Conservation (phyloP, 768 basidiomycete species). For the Pulveroboletus sp. region DNA sequence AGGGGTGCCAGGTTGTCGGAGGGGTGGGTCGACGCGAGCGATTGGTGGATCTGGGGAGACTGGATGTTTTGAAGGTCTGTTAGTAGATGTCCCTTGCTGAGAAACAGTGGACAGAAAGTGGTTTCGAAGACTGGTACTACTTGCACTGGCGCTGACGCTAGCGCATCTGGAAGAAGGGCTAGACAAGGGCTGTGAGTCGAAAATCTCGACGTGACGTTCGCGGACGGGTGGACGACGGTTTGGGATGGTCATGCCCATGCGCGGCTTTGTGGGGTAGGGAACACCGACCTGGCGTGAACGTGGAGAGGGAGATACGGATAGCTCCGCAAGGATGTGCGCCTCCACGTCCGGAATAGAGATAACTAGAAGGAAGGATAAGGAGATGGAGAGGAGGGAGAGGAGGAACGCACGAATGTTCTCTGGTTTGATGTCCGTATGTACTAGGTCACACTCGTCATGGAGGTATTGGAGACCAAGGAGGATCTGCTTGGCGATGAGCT, state of each 20-base stretch:
- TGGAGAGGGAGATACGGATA: constrained; percentile 63
- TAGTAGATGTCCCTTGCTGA: constrained; percentile 15
- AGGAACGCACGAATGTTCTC: constrained; percentile 84
- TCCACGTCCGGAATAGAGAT: constrained; percentile 82
- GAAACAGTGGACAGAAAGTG: constrained; percentile 13
- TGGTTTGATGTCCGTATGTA: constrained; percentile 92
- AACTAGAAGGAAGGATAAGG: constrained; percentile 41
- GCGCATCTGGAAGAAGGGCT: constrained; percentile 42
- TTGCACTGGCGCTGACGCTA: constrained; percentile 30
- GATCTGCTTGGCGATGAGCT: constrained; percentile 81
- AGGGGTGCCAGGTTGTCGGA: constrained; percentile 35
- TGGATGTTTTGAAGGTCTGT: constrained; percentile 19
- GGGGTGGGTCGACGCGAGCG: constrained; percentile 7
- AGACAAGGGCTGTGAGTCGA: constrained; percentile 74
- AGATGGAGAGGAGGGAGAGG: constrained; percentile 21
- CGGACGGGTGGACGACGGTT: constrained; percentile 43
- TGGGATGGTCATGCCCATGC: constrained; percentile 59
- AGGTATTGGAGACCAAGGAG: constrained; percentile 88
- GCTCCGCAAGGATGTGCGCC: constrained; percentile 64
- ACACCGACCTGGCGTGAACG: constrained; percentile 80
- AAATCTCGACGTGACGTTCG: constrained; percentile 72
- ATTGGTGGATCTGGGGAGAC: constrained; percentile 3
- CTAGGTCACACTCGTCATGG: constrained; percentile 87
- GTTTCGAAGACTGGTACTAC: constrained; percentile 16
- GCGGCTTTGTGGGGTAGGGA: constrained; percentile 63